A percentile compares a stretch with the other conserved stretches of the same genome.
Conservation (phyloP, 169 alveolate genomes). For the Cryptosporidium xiaoi region DNA sequence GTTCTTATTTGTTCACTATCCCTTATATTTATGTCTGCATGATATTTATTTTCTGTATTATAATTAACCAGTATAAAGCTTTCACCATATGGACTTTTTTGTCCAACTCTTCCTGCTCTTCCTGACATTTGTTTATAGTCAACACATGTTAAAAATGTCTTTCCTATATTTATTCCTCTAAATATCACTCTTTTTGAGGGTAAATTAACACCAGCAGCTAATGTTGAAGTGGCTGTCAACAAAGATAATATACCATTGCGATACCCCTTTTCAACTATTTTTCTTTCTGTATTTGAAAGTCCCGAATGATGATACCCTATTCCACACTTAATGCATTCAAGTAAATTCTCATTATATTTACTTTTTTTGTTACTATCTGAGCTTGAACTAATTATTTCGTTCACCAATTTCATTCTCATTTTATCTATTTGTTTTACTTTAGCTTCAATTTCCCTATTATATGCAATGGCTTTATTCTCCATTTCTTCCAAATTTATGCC, state of each 20-base stretch:
- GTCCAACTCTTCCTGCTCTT: conserved; percentile 84
- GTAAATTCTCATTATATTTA: background rate
- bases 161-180: conserved; percentile 80
- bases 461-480: background rate
- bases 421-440: background rate
- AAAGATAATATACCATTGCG: conserved; percentile 78
- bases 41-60: background rate
- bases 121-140: conserved; percentile 87
- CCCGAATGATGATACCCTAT: conserved; percentile 86
- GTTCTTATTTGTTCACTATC: conserved; percentile 11
- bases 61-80: conserved; percentile 67
- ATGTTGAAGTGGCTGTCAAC: conserved; percentile 85
- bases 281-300: conserved; percentile 79
- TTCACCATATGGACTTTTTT: conserved; percentile 76
- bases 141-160: conserved; percentile 76
- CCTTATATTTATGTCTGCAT: no score
- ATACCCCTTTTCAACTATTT: conserved; percentile 80
- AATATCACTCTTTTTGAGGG: conserved; percentile 87
- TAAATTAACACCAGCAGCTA: conserved; percentile 89
- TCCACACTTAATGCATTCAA: conserved; percentile 78
- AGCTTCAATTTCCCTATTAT: background rate
- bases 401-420: conserved; percentile 14
- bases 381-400: conserved; percentile 10
- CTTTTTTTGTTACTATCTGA: conserved; percentile 7
- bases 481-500: conserved; percentile 10